Evolutionary conservation across 495 filamentous ascomycete genomes (phyloP), one percentile per base, ranked within the genome.

Genomic region (Talaromyces trachyspermus): DNA sequence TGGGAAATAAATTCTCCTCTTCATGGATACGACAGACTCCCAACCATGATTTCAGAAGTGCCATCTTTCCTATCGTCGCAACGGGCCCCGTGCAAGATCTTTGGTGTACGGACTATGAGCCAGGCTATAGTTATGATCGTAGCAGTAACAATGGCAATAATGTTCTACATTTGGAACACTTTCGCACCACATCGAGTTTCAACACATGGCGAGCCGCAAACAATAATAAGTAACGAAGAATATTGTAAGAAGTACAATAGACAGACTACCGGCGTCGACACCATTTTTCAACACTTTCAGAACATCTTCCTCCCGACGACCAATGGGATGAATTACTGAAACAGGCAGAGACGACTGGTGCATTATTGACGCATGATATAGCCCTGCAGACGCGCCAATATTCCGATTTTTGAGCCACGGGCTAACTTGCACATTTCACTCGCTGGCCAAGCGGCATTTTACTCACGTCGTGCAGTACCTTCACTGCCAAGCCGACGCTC

Each of bases 381-480:
- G 27, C 27, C 12, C 12, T 12, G 6, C 6, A 30, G 27, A 30
- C 27, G 27, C 27, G 27, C 27, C 6, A 30, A 30, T 30, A 30
- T 30, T 6, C 12, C 27, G 6, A 30, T 30, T 30, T 30, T 30
- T 30, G 27, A 30, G 27, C 27, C 27, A 30, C 12, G 27, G 27
- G 27, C 27, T 6, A 12, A 30, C 6, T 30, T 30, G 12, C 27
- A 30, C 12, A 30, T 30, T 12, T 30, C 27, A 30, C 6, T 12
- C 6, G 27, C 6, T 6, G 27, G 12, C 27, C 27, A 30, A 6
- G 27, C 6, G 12, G 6, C 27, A 6, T 30, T 6, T 30, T 30
- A 30, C 12, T 48, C 51, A 64, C 36, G 24, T 64, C 2, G 44
- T 64, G 30, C 56, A 54, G 20, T 53, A 52, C 24, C 15, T 62